A percentile compares a stretch with the other conserved stretches of the same genome.
phyloP scores from a whole-genome alignment of 1,284 basidiomycete species.

The Pascua sp. region DNA sequence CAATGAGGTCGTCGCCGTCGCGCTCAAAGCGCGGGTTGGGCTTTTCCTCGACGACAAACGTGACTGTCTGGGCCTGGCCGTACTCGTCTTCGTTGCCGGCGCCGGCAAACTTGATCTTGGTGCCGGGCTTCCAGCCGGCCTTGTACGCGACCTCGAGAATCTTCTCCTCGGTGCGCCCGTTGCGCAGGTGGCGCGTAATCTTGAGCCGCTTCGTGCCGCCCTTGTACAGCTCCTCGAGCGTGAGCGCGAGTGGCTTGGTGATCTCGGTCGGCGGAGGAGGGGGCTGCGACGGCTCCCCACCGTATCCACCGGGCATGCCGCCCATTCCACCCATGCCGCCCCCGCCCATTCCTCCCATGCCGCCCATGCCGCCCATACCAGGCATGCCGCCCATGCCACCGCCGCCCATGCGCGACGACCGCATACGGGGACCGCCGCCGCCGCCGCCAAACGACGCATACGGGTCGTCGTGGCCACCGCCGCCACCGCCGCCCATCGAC shows the following conservation, averaged over 20 bases:
- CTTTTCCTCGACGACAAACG: slow-evolving; percentile 89
- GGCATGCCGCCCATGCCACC: slow-evolving; percentile 53
- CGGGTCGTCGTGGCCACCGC: slow-evolving; percentile 39
- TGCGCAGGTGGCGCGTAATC: slow-evolving; percentile 68
- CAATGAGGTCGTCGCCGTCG: slow-evolving; percentile 73
- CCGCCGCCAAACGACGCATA: slow-evolving; percentile 33
- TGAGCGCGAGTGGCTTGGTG: slow-evolving; percentile 76
- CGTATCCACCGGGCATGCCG: slow-evolving; percentile 51
- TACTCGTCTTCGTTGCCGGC: slow-evolving; percentile 76
- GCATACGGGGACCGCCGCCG: slow-evolving; percentile 27
- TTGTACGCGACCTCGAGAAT: slow-evolving; percentile 83
- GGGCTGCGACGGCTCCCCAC: slow-evolving; percentile 42
- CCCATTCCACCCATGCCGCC: slow-evolving; percentile 36
- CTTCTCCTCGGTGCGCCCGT: slow-evolving; percentile 80
- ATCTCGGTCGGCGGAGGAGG: slow-evolving; percentile 60
- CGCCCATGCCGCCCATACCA: slow-evolving; percentile 54
- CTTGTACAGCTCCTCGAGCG: slow-evolving; percentile 85
- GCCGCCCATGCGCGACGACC: slow-evolving; percentile 30
- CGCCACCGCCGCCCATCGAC: slow-evolving; percentile 36
- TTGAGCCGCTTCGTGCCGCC: slow-evolving; percentile 88
- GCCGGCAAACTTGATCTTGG: slow-evolving; percentile 82
- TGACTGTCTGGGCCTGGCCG: slow-evolving; percentile 70
- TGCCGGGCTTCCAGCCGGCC: slow-evolving; percentile 67
- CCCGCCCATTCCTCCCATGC: slow-evolving; percentile 49
- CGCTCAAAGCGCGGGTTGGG: slow-evolving; percentile 69